Evolutionary conservation across 495 filamentous ascomycete species (phyloP), one percentile per base, ranked within the genome.

Genomic region (Aspergillus coremiiformis): DNA sequence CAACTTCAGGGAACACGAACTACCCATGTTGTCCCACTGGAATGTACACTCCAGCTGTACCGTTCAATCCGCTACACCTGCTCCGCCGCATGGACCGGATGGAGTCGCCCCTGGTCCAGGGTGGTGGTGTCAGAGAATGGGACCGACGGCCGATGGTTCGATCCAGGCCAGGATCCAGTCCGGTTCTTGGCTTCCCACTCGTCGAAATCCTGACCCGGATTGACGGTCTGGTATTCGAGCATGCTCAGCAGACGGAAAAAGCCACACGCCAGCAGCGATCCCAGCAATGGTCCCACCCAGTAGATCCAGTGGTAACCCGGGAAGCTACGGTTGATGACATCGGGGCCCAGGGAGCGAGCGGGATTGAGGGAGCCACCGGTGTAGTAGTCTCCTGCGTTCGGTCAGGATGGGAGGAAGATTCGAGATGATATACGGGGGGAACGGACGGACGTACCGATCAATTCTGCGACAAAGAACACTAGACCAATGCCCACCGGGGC

Each of bases 401-500:
- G n/a, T n/a, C n/a, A n/a, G n/a, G n/a, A n/a, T n/a, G n/a, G n/a
- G n/a, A n/a, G n/a, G n/a, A n/a, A n/a, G n/a, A n/a, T n/a, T n/a
- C n/a, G n/a, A n/a, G n/a, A n/a, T n/a, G n/a, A n/a, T n/a, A n/a
- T n/a, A n/a, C n/a, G n/a, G n/a, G n/a, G n/a, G n/a, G n/a, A n/a
- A n/a, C n/a, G n/a, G 21, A 17, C 5, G 37, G 14, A 49, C 69
- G 55, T 62, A 82, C 86, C 80, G 66, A 78, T 70, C 42, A 91
- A 53, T 57, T 90, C 78, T 0, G 79, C 74, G 33, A 91, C 73
- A 67, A 90, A 87, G 32, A 93, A 78, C 0, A 84, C 69, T 20
- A 87, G 55, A 4, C 87, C 89, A 55, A 94, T 91, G 0, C 79
- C 88, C 2, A 92, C 74, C 0, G 89, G 89, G 0, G 89, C 89